phyloP scores from a whole-genome alignment of 2,329 filamentous ascomycete species.

The Hypomyces rosellus region DNA sequence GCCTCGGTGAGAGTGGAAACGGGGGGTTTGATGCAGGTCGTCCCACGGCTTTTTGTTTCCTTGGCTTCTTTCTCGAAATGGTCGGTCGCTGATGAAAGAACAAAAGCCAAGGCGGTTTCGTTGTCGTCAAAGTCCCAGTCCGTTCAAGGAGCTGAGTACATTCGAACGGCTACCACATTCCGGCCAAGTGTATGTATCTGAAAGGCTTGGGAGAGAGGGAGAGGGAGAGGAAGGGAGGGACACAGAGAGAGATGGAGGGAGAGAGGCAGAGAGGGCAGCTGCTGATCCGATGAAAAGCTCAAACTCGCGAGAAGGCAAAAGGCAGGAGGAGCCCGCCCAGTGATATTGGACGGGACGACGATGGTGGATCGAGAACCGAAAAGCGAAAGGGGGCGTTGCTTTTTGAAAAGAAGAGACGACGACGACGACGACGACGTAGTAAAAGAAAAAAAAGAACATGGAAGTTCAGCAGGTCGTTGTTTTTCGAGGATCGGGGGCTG shows the following conservation, averaged over 20 bases:
- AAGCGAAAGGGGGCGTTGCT: slow-evolving; percentile 11
- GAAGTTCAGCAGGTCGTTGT: slow-evolving; percentile 6
- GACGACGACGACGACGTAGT: background rate
- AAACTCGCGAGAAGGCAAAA: slow-evolving; percentile 11
- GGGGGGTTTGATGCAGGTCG: slow-evolving; percentile 20
- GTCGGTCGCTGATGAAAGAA: slow-evolving; percentile 12
- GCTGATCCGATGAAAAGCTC: slow-evolving; percentile 4
- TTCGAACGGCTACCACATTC: slow-evolving; percentile 53
- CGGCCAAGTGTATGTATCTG: slow-evolving; percentile 23
- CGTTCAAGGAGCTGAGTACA: slow-evolving; percentile 54
- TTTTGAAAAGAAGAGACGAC: background rate
- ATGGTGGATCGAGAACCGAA: slow-evolving; percentile 6
- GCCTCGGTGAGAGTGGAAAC: slow-evolving; percentile 11
- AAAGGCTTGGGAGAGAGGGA: background rate
- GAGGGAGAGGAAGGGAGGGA: slow-evolving; percentile 1
- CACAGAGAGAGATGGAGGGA: too few species aligned
- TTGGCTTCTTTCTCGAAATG: background rate
- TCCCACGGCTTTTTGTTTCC: background rate
- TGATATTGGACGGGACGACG: slow-evolving; percentile 6
- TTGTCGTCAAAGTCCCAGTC: slow-evolving; percentile 41
- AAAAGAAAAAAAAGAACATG: too few species aligned
- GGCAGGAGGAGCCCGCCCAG: slow-evolving; percentile 10
- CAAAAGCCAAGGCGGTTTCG: background rate
- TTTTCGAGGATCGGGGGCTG: slow-evolving; percentile 11
- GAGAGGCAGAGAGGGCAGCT: background rate